Evolutionary conservation across 140 eudicot genomes (phyloP), one percentile per base, ranked within the genome.

Genomic region (Stevia rebaudiana): DNA sequence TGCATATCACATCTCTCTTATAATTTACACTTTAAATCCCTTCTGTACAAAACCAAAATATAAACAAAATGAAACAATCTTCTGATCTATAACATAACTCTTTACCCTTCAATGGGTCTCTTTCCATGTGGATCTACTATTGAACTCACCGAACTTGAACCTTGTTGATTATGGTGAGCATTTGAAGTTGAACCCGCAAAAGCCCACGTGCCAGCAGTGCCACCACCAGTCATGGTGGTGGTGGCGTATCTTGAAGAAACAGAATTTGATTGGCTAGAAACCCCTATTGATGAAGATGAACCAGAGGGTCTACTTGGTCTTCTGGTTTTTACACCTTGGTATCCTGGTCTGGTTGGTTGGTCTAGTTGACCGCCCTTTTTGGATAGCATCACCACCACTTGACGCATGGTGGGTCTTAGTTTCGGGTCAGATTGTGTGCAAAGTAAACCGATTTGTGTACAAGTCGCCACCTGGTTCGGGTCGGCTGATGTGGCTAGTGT

Each of bases 341-440:
- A 82, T 42, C 94, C 98, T 1, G 98, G 98, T 39, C 71, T 72
- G 23, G 80, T 79, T 8, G 98, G 98, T 68, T 84, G 89, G 49
- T 87, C 91, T 13, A 87, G 84, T n/a, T 70, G 47, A 40, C 76
- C 81, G 0, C 86, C 82, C 57, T 76, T 84, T 74, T 78, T 81
- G 24, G 95, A 87, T 30, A 91, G 65, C 80, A 84, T 66, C 40
- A 84, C 78, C 60, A 83, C 85, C 47, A 87, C 96, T 4, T 86
- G 96, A 8, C 81, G 82, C 87, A 59, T 59, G 48, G 65, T 59
- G 65, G 48, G 65, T 18, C 65, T 44, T 35, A 59, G 65, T 17
- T 59, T 59, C 0, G 65, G 65, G 47, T 36, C 65, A 15, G 65
- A 36, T 37, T 59, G 47, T 31, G 65, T 59, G 65, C 65, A 59